These are phyloP conservation scores for Cladobotryum protrusum DNA, from an alignment of 2,329 filamentous ascomycete species.

Conservation along the genomic window DNA sequence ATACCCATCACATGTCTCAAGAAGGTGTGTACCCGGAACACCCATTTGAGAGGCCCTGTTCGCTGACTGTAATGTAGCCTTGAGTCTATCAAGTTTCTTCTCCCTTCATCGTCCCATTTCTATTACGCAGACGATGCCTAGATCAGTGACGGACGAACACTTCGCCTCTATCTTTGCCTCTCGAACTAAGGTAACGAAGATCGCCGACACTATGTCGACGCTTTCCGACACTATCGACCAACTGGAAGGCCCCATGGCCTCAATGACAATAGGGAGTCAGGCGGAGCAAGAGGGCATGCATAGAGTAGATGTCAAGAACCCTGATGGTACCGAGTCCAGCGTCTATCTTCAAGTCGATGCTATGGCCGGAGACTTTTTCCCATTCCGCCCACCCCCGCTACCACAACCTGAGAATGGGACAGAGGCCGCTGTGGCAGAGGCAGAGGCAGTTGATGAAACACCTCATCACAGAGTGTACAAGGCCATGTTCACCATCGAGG, in stretches of 20 bases:
- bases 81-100: conserved; percentile 89
- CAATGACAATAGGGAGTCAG: conserved; percentile 41
- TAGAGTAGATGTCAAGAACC: conserved; percentile 47
- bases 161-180: conserved; percentile 80
- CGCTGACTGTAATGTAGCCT: conserved; percentile 47
- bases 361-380: conserved; percentile 64
- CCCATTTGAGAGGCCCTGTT: too few species aligned
- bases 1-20: conserved; percentile 64
- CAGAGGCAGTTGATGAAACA: conserved; percentile 28
- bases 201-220: conserved; percentile 60
- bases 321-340: conserved; percentile 51
- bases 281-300: conserved; percentile 41
- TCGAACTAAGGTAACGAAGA: conserved; percentile 44
- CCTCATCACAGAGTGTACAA: conserved; percentile 54
- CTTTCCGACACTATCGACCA: conserved; percentile 54
- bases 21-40: conserved; percentile 45
- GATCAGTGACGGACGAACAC: conserved; percentile 61
- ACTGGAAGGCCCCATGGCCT: conserved; percentile 52
- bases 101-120: conserved; percentile 93
- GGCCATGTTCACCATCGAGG: conserved; percentile 61
- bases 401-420: conserved; percentile 52
- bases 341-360: conserved; percentile 62
- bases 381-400: conserved; percentile 78
- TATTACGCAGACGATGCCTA: conserved; percentile 73
- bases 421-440: conserved; percentile 25